Conservation (phyloP, 371 early-diverging fungal genomes). For the Synchytrium microbalum region DNA sequence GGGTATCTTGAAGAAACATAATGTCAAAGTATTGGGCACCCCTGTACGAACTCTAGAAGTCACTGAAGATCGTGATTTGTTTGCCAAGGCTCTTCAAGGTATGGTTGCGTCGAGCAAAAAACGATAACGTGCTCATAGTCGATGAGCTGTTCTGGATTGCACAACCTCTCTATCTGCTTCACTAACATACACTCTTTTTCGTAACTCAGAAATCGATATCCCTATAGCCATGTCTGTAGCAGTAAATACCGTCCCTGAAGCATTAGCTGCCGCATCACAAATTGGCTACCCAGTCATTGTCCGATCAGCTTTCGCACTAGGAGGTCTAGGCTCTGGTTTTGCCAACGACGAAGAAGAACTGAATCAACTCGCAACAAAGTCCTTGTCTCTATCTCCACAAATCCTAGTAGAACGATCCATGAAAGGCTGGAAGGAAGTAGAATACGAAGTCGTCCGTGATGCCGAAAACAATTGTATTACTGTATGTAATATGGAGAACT, state of each 20-base stretch:
- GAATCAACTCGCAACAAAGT: slow-evolving; percentile 61
- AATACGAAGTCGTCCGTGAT: slow-evolving; percentile 97
- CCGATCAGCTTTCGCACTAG: slow-evolving; percentile 88
- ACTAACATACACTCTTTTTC: too few species aligned
- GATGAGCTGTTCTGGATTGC: slow-evolving; percentile 2
- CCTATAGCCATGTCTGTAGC: slow-evolving; percentile 81
- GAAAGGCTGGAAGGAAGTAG: slow-evolving; percentile 97
- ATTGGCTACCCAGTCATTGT: slow-evolving; percentile 91
- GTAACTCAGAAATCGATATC: slow-evolving; percentile 60
- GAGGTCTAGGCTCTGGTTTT: slow-evolving; percentile 93
- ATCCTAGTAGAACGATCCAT: slow-evolving; percentile 87
- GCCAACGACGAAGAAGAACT: slow-evolving; percentile 73
- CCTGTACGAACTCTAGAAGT: slow-evolving; percentile 80
- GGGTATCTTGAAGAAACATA: slow-evolving; percentile 65
- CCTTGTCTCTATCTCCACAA: slow-evolving; percentile 75
- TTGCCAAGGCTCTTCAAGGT: slow-evolving; percentile 77
- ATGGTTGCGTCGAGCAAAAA: slow-evolving; percentile 8
- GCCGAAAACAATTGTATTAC: slow-evolving; percentile 91
- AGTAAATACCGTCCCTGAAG: slow-evolving; percentile 70
- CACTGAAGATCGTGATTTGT: slow-evolving; percentile 90
- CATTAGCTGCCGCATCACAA: slow-evolving; percentile 67
- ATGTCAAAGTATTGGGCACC: slow-evolving; percentile 87
- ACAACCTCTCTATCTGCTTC: slow-evolving; percentile 5
- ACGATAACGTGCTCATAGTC: too few species aligned
- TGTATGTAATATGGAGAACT: slow-evolving; percentile 98